Conservation (phyloP, 164 flowering plant species). For the Warburgia ugandensis region DNA sequence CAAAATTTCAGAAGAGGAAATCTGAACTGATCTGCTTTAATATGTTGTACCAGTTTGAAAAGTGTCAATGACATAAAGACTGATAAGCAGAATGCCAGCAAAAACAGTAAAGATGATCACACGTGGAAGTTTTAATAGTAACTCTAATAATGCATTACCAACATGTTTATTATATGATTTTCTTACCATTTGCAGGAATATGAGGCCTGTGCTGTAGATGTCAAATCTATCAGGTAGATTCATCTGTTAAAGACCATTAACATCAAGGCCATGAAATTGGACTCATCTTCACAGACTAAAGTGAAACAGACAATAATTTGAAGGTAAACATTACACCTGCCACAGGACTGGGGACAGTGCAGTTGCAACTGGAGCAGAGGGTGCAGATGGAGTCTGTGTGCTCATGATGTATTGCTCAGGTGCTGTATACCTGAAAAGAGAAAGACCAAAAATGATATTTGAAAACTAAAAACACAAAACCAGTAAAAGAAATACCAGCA, state of each 20-base stretch:
- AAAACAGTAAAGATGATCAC: no score
- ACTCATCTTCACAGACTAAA: neutral
- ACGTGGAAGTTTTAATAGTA: no score
- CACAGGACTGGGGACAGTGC: slow-evolving; percentile 96
- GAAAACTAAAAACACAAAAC: no score
- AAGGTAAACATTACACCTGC: slow-evolving; percentile 49
- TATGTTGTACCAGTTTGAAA: no score
- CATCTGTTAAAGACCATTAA: slow-evolving; percentile 45
- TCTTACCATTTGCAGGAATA: slow-evolving; percentile 83
- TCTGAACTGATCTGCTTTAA: no score
- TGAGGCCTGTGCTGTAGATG: slow-evolving; percentile 91
- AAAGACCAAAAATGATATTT: neutral
- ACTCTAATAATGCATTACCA: no score
- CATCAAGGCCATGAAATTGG: slow-evolving; percentile 1
- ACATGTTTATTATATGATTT: no score
- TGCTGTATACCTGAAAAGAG: slow-evolving; percentile 69
- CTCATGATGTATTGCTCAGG: slow-evolving; percentile 99
- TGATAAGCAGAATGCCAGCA: no score
- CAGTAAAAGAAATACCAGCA: no score
- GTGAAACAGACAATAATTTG: no score
- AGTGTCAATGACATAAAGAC: no score
- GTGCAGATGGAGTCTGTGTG: slow-evolving; percentile 98
- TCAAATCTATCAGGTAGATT: slow-evolving; percentile 94
- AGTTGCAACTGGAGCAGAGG: slow-evolving; percentile 92
- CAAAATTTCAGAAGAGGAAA: neutral